Evolutionary conservation across 306 rosid species (phyloP).

Genomic region (Castanea crenata): DNA sequence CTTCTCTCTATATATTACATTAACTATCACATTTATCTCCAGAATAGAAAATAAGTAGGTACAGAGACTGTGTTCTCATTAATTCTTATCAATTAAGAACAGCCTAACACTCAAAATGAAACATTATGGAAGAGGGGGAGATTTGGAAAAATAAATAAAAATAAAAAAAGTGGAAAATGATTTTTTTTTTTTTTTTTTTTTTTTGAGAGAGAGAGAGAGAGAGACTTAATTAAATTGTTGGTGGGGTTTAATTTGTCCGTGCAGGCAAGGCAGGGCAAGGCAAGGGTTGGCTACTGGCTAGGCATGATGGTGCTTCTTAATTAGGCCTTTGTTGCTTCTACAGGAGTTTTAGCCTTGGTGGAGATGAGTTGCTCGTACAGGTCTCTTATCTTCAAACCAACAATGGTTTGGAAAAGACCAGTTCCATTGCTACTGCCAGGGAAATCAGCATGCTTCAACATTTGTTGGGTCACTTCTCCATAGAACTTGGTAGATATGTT

Average conservation of each 20-base stretch:
- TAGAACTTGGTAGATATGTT: constrained; percentile 87
- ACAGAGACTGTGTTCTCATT: constrained; percentile 28
- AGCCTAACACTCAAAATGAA: constrained; percentile 38
- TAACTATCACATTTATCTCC: background rate
- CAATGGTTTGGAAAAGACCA: constrained; percentile 93
- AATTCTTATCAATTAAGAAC: constrained; percentile 31
- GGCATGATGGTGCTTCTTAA: too few relatives aligned
- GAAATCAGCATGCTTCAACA: constrained; percentile 97
- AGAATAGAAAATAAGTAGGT: constrained; percentile 37
- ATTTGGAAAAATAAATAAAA: constrained; percentile 15
- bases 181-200: background rate
- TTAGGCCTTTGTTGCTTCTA: constrained; percentile 61
- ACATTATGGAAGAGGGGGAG: constrained; percentile 14
- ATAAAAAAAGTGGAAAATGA: constrained; percentile 15
- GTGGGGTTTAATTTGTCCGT: too few relatives aligned
- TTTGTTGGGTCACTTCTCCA: constrained; percentile 96
- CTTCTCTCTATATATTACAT: constrained; percentile 25
- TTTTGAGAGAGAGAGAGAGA: too few relatives aligned
- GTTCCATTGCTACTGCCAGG: constrained; percentile 99
- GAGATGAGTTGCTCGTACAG: constrained; percentile 76
- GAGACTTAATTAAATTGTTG: too few relatives aligned
- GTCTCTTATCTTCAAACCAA: constrained; percentile 93
- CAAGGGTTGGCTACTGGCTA: too few relatives aligned
- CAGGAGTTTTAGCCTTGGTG: constrained; percentile 53
- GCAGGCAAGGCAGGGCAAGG: too few relatives aligned